Conservation (phyloP, 1,284 basidiomycete species). For the Cystobasidiaceae sp. region DNA sequence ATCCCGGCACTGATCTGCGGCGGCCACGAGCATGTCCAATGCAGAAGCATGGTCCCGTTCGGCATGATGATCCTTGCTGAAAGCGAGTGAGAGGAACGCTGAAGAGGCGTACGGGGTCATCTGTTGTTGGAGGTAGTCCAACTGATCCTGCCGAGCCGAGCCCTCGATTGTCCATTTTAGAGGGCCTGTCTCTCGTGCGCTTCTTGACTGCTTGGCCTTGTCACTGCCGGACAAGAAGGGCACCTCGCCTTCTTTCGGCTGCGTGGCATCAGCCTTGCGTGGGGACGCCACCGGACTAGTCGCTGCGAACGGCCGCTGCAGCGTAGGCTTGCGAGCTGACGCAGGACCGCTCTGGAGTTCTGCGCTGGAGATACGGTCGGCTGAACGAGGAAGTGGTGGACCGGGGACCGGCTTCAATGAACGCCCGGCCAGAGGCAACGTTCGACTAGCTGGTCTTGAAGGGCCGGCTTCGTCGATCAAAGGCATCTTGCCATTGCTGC, state of each 20-base stretch:
- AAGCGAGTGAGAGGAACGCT: conserved; percentile 71
- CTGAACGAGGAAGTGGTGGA: no score
- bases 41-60: conserved; percentile 87
- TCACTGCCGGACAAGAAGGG: conserved; percentile 66
- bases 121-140: conserved; percentile 79
- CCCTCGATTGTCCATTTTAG: conserved; percentile 57
- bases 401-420: no score
- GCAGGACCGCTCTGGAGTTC: no score
- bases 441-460: no score
- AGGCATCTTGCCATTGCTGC: no score
- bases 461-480: no score
- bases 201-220: conserved; percentile 65
- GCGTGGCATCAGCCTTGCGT: no score
- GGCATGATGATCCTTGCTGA: conserved; percentile 93
- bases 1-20: conserved; percentile 54
- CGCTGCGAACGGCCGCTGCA: no score
- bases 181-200: conserved; percentile 67
- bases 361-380: no score
- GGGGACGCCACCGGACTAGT: no score
- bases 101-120: conserved; percentile 80
- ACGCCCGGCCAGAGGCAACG: no score
- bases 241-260: conserved; percentile 53
- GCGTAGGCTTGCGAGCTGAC: no score
- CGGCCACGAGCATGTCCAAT: conserved; percentile 65
- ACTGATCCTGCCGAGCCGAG: conserved; percentile 77